A percentile compares a stretch with the other conserved stretches of the same genome.
These are phyloP conservation scores for Mucor indicus DNA, from an alignment of 371 early-diverging fungal genomes.

Conservation along the genomic window DNA sequence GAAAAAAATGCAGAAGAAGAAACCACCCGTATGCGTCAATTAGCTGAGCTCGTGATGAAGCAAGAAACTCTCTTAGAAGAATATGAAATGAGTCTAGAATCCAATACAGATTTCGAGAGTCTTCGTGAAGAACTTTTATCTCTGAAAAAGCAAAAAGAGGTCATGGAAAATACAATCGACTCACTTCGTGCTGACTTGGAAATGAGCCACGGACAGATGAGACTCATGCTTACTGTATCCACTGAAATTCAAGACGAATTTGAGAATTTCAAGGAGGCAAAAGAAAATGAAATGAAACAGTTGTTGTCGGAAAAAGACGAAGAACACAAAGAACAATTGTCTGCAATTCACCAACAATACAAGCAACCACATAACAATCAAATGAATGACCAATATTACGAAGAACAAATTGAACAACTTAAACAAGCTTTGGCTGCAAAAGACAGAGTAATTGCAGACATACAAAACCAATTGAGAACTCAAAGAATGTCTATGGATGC, in stretches of 20 bases:
- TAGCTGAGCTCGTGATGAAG: conserved; percentile 19
- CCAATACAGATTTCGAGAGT: conserved; percentile 6
- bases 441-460: not conserved
- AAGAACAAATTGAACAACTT: not conserved
- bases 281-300: too few relatives aligned
- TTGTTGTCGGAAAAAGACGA: too few relatives aligned
- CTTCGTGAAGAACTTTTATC: conserved; percentile 15
- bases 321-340: too few relatives aligned
- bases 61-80: conserved; percentile 16
- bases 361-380: too few relatives aligned
- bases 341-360: too few relatives aligned
- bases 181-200: conserved; percentile 25
- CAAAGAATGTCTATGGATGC: conserved; percentile 19
- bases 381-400: not conserved
- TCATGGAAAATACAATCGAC: conserved; percentile 16
- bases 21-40: conserved; percentile 9
- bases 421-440: not conserved
- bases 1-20: conserved; percentile 20
- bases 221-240: conserved; percentile 29
- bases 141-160: conserved; percentile 13
- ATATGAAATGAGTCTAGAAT: conserved; percentile 13
- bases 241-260: conserved; percentile 33
- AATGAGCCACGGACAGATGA: conserved; percentile 28
- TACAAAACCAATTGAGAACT: not conserved
- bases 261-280: conserved; percentile 16